These are phyloP conservation scores for Cryptococcus deneoformans DNA, from an alignment of 1,284 basidiomycete genomes.

Conservation along the genomic window DNA sequence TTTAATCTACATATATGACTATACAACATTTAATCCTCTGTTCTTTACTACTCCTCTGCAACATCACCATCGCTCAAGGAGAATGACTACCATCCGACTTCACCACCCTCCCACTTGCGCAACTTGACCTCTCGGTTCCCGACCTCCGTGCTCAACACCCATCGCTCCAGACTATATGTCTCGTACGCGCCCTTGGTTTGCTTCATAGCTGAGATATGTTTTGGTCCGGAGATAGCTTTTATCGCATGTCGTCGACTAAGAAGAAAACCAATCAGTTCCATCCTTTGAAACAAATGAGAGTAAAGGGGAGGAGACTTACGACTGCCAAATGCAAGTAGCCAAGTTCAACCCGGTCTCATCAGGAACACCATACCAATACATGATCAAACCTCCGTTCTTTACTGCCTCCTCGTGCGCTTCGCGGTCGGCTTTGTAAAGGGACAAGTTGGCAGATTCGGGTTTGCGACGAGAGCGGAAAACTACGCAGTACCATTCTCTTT, in stretches of 20 bases:
- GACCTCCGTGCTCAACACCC: constrained; percentile 62
- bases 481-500: constrained; percentile 83
- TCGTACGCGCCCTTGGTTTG: constrained; percentile 76
- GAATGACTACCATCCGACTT: constrained; percentile 57
- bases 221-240: constrained; percentile 71
- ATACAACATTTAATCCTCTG: no score
- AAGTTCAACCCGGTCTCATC: constrained; percentile 75
- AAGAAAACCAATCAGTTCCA: not conserved
- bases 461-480: constrained; percentile 79
- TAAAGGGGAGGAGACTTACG: constrained; percentile 9
- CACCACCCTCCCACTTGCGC: constrained; percentile 60
- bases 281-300: not conserved
- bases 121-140: constrained; percentile 61
- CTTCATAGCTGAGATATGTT: constrained; percentile 76
- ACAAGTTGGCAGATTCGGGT: constrained; percentile 45
- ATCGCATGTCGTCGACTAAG: constrained; percentile 70
- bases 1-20: no score
- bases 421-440: constrained; percentile 78
- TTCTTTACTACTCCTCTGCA: no score
- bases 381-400: constrained; percentile 68
- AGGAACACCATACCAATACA: constrained; percentile 89
- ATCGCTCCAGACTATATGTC: constrained; percentile 71
- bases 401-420: constrained; percentile 88
- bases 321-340: constrained; percentile 92
- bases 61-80: no score